A percentile compares a stretch with the other conserved stretches of the same genome.
Evolutionary conservation across 345 rosid species (phyloP).

Genomic region (Brassica rapa): DNA sequence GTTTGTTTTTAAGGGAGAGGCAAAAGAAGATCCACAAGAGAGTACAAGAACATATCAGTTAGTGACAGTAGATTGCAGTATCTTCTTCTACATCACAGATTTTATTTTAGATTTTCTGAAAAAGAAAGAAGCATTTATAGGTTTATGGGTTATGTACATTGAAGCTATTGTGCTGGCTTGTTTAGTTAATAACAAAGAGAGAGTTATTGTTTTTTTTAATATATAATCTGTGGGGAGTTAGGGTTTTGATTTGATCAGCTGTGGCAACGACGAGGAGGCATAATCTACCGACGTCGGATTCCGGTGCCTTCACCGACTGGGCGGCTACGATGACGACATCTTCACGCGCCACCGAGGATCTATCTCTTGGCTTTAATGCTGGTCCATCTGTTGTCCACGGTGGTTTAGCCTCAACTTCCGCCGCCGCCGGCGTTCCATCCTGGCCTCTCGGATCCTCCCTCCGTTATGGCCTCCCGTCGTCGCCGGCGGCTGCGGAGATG

Average conservation of each 20-base stretch:
- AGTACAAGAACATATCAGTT: not conserved
- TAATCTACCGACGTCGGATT: constrained; percentile 61
- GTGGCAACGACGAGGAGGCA: constrained; percentile 99
- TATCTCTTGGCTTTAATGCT: constrained; percentile 96
- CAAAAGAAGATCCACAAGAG: constrained; percentile 10
- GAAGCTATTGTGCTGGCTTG: not conserved
- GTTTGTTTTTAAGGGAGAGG: constrained; percentile 18
- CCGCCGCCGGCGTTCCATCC: constrained; percentile 45
- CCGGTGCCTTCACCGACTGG: constrained; percentile 98
- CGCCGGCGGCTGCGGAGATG: constrained; percentile 57
- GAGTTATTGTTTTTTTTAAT: not conserved
- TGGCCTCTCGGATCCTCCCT: constrained; percentile 56
- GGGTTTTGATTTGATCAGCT: constrained; percentile 44
- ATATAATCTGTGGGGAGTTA: constrained; percentile 13
- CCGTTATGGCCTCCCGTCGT: constrained; percentile 58
- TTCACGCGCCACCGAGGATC: constrained; percentile 76
- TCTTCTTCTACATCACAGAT: constrained; percentile 16
- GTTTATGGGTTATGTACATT: constrained; percentile 15
- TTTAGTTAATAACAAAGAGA: not conserved
- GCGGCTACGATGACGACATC: constrained; percentile 58
- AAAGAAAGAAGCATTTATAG: not conserved
- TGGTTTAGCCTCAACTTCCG: constrained; percentile 39
- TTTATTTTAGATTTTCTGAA: not conserved
- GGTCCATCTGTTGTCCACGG: constrained; percentile 54
- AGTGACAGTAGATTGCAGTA: constrained; percentile 25